A percentile compares a stretch with the other conserved stretches of the same genome.
These are phyloP conservation scores for Saitozyma sp. DNA, from an alignment of 768 basidiomycete genomes.

Conservation along the genomic window DNA sequence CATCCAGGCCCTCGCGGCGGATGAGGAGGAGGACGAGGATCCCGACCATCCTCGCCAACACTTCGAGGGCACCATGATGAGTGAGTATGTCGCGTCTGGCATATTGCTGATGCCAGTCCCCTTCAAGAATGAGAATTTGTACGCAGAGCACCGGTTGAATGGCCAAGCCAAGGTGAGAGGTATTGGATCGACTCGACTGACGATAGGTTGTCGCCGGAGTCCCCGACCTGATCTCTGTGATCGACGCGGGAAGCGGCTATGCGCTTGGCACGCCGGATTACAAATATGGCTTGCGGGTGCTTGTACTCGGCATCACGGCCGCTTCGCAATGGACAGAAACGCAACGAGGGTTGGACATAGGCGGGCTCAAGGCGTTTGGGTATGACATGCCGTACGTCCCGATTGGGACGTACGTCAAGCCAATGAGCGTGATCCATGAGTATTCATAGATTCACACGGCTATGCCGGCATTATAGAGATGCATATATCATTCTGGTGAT, in stretches of 20 bases:
- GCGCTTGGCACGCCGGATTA: constrained; percentile 67
- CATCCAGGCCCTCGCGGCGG: constrained; percentile 28
- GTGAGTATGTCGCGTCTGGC: constrained; percentile 10
- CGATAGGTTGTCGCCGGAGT: constrained; percentile 56
- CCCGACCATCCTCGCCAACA: constrained; percentile 9
- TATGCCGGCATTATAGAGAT: too few species aligned
- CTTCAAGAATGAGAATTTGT: constrained; percentile 43
- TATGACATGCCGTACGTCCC: constrained; percentile 36
- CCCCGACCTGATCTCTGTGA: constrained; percentile 66
- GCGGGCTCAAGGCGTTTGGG: constrained; percentile 63
- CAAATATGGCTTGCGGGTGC: constrained; percentile 63
- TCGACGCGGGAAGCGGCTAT: constrained; percentile 65
- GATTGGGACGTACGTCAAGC: constrained; percentile 55
- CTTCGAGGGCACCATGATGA: constrained; percentile 27
- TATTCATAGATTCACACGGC: constrained; percentile 26
- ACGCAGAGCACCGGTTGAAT: constrained; percentile 19
- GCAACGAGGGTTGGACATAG: constrained; percentile 58
- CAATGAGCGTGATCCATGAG: constrained; percentile 59
- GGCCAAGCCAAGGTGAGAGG: constrained; percentile 20
- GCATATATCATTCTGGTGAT: too few species aligned
- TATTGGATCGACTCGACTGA: not conserved
- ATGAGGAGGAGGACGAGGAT: constrained; percentile 22
- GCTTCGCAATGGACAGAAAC: constrained; percentile 62
- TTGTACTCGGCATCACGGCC: constrained; percentile 58
- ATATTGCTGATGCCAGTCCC: constrained; percentile 19